Conservation (phyloP, 1,284 basidiomycete genomes). For the Vanrija pseudolonga region DNA sequence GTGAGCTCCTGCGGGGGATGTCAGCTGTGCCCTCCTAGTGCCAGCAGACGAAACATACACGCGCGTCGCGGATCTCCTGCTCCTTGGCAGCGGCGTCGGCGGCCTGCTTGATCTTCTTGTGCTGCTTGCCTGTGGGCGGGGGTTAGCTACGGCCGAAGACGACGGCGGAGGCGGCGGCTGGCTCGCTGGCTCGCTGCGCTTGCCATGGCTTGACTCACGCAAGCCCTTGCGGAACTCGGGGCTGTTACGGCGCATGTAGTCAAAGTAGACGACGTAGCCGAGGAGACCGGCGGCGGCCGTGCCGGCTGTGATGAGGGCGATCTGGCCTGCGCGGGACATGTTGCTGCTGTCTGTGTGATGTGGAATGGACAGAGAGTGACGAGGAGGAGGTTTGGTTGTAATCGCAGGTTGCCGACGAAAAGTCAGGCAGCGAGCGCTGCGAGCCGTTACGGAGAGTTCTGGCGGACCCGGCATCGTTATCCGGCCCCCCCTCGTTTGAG, state of each 20-base stretch:
- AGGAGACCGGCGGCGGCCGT: constrained; percentile 60
- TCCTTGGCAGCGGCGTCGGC: constrained; percentile 60
- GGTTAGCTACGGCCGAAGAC: background rate
- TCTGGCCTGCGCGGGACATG: constrained; percentile 49
- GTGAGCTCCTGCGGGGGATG: constrained; percentile 9
- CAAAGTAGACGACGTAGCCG: constrained; percentile 87
- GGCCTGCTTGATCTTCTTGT: constrained; percentile 64
- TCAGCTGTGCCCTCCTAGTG: background rate
- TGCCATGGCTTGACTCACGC: constrained; percentile 56
- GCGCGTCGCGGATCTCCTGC: constrained; percentile 26
- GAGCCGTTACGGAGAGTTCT: no score
- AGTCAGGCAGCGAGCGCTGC: background rate
- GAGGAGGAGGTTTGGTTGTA: background rate
- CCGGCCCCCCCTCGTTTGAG: background rate
- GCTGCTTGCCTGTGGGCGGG: constrained; percentile 69
- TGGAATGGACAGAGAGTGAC: background rate
- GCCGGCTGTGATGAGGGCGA: constrained; percentile 63
- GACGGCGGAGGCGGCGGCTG: background rate
- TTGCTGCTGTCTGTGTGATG: constrained; percentile 3
- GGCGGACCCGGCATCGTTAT: background rate
- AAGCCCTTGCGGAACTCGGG: constrained; percentile 81
- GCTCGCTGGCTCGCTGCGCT: no score
- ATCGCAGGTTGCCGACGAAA: background rate
- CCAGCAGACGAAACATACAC: constrained; percentile 8
- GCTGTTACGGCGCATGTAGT: constrained; percentile 89